A percentile compares a stretch with the other conserved stretches of the same genome.
Evolutionary conservation across 2,329 filamentous ascomycete species (phyloP).

Genomic region (Zasmidium cellare): DNA sequence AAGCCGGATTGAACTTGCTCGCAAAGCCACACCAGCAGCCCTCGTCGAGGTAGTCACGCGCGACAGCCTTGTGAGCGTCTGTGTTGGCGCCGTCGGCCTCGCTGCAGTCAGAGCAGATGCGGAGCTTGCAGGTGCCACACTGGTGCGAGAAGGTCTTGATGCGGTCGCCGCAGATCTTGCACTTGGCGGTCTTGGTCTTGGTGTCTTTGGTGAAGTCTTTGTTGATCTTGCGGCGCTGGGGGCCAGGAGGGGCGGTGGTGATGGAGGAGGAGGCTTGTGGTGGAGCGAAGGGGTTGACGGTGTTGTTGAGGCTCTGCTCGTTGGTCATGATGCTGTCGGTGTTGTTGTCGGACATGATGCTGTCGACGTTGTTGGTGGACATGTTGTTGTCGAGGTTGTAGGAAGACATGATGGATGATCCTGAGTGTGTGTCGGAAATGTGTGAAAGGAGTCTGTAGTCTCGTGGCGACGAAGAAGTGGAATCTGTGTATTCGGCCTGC

Average conservation of each 20-base stretch:
- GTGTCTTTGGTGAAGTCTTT: slow-evolving; percentile 17
- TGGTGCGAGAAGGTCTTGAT: slow-evolving; percentile 19
- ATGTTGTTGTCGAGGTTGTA: too few relatives aligned
- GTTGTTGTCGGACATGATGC: too few relatives aligned
- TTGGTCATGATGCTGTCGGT: too few relatives aligned
- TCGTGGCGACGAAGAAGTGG: too few relatives aligned
- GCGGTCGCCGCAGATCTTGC: slow-evolving; percentile 20
- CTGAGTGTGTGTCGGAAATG: too few relatives aligned
- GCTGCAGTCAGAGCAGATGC: slow-evolving; percentile 22
- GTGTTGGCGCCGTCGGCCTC: slow-evolving; percentile 7
- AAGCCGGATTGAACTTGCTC: slow-evolving; percentile 5
- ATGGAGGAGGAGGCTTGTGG: neutral
- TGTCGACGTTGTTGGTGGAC: too few relatives aligned
- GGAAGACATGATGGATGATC: too few relatives aligned
- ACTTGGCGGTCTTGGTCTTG: slow-evolving; percentile 25
- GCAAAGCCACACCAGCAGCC: slow-evolving; percentile 21
- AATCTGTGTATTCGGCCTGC: too few relatives aligned
- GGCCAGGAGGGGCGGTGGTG: neutral
- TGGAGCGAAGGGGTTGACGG: too few relatives aligned
- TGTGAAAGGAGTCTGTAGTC: too few relatives aligned
- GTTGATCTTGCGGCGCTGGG: slow-evolving; percentile 1
- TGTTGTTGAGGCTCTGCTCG: too few relatives aligned
- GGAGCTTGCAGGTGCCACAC: slow-evolving; percentile 18
- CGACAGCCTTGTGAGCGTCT: slow-evolving; percentile 13
- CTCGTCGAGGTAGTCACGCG: slow-evolving; percentile 12